Conservation (phyloP, 805 yeast species). For the Metschnikowia lochheadii region DNA sequence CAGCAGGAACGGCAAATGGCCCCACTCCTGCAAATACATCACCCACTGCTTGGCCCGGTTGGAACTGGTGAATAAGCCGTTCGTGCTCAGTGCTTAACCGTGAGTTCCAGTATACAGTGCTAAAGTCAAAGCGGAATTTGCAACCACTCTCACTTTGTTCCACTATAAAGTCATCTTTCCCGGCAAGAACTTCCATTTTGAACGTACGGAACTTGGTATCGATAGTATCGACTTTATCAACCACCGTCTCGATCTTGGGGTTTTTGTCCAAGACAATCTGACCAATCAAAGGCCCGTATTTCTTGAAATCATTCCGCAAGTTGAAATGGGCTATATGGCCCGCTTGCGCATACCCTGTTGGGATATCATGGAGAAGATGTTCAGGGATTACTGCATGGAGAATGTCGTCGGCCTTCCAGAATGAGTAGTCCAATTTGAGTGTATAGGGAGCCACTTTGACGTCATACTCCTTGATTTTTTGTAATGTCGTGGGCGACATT, state of each 20-base stretch:
- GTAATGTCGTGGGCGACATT: conserved; percentile 41
- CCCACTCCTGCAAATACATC: conserved; percentile 99
- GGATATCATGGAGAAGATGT: conserved; percentile 63
- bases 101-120: conserved; percentile 96
- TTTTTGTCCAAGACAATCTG: conserved; percentile 87
- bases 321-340: conserved; percentile 97
- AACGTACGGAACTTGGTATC: conserved; percentile 88
- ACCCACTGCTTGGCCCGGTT: conserved; percentile 70
- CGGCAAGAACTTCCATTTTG: conserved; percentile 90
- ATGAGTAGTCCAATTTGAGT: conserved; percentile 60
- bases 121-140: conserved; percentile 79
- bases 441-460: conserved; percentile 50
- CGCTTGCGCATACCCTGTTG: conserved; percentile 86
- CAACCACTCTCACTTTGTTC: conserved; percentile 88
- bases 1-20: conserved; percentile 96
- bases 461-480: conserved; percentile 44
- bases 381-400: conserved; percentile 74
- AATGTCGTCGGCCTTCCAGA: conserved; percentile 90
- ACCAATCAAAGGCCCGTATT: conserved; percentile 78
- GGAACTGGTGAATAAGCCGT: conserved; percentile 60
- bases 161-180: conserved; percentile 69
- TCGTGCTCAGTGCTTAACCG: conserved; percentile 92
- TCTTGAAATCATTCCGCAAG: conserved; percentile 76
- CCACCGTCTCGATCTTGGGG: conserved; percentile 78
- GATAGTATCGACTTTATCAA: conserved; percentile 83